Evolutionary conservation across 169 alveolate genomes (phyloP).

Genomic region (Plasmodium knowlesi): DNA sequence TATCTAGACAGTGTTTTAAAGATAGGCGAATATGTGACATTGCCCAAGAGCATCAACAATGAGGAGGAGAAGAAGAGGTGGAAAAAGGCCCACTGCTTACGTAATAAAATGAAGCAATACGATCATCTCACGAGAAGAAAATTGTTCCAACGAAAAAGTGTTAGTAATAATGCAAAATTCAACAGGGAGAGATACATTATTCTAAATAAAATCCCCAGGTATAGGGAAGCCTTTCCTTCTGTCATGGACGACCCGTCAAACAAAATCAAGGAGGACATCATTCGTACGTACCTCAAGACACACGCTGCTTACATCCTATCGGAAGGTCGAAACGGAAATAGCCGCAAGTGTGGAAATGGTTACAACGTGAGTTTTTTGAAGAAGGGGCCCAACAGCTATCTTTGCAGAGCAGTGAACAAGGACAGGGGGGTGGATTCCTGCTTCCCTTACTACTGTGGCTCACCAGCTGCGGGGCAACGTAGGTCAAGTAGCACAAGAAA

Average conservation of each 20-base stretch:
- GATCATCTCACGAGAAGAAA: slow-evolving; percentile 57
- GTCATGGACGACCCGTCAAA: slow-evolving; percentile 25
- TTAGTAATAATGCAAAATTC: slow-evolving; percentile 52
- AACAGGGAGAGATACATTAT: slow-evolving; percentile 61
- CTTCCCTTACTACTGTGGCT: background rate
- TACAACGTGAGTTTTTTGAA: background rate
- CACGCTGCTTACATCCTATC: slow-evolving; percentile 61
- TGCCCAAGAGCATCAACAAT: slow-evolving; percentile 46
- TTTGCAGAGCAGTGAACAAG: background rate
- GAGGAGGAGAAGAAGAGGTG: slow-evolving; percentile 59
- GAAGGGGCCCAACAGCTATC: background rate
- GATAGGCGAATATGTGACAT: slow-evolving; percentile 36
- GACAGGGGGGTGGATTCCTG: background rate
- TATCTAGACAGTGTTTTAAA: slow-evolving; percentile 30
- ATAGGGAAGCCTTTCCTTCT: slow-evolving; percentile 70
- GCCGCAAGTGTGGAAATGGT: background rate
- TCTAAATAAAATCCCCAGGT: slow-evolving; percentile 44
- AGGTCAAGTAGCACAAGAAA: background rate
- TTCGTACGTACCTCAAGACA: slow-evolving; percentile 65
- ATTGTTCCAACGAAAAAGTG: slow-evolving; percentile 16
- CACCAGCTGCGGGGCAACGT: background rate
- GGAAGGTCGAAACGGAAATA: slow-evolving; percentile 14
- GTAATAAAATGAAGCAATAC: slow-evolving; percentile 70
- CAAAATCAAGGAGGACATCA: slow-evolving; percentile 53
- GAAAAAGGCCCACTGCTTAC: slow-evolving; percentile 39